Evolutionary conservation across 257 asterid species (phyloP).

Genomic region (Plantago major): DNA sequence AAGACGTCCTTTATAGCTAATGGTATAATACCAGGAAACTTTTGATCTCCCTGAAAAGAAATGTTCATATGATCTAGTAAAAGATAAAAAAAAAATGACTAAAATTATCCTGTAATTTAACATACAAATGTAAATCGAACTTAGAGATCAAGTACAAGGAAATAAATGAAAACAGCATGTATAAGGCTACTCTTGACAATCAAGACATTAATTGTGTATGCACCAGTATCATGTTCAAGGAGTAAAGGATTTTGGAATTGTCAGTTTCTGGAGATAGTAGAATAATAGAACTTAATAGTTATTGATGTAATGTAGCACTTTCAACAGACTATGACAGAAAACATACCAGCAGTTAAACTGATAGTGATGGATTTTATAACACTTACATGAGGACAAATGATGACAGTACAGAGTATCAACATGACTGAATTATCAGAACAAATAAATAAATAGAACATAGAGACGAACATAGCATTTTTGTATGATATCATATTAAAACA

Average conservation of each 20-base stretch:
- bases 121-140: slow-evolving; percentile 12
- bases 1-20: slow-evolving; percentile 96
- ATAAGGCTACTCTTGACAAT: no score
- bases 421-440: no score
- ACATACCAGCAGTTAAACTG: no score
- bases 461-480: no score
- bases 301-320: no score
- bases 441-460: no score
- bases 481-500: not conserved
- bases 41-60: slow-evolving; percentile 79
- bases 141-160: slow-evolving; percentile 8
- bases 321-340: no score
- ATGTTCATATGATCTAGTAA: slow-evolving; percentile 17
- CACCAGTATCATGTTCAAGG: no score
- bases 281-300: not conserved
- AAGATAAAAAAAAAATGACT: slow-evolving; percentile 11
- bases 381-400: no score
- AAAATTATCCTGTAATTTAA: slow-evolving; percentile 1
- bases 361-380: no score
- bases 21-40: slow-evolving; percentile 89
- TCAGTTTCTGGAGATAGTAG: slow-evolving; percentile 2
- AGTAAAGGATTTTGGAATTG: slow-evolving; percentile 9
- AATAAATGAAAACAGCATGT: not conserved
- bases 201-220: no score
- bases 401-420: no score